phyloP scores from a whole-genome alignment of 2,329 filamentous ascomycete genomes.

The Cercospora sp. region DNA sequence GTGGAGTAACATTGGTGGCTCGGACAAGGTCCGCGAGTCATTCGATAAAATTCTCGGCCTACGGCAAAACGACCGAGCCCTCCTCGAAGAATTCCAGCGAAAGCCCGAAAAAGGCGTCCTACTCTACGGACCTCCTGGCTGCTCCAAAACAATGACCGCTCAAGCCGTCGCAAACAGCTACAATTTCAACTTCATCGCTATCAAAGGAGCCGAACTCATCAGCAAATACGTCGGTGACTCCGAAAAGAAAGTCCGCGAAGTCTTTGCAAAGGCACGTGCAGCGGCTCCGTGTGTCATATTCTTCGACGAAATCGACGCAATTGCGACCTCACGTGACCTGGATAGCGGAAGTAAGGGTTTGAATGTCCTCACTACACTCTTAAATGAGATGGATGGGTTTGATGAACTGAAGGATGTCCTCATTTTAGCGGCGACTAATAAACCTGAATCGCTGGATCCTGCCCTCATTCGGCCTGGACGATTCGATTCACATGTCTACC shows the following conservation, averaged over 20 bases:
- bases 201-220: conserved; percentile 89
- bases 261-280: conserved; percentile 82
- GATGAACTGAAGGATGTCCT: conserved; percentile 80
- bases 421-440: conserved; percentile 88
- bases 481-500: conserved; percentile 82
- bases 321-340: conserved; percentile 61
- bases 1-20: conserved; percentile 87
- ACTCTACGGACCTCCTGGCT: conserved; percentile 89
- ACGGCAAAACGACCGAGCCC: not conserved
- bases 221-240: conserved; percentile 98
- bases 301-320: conserved; percentile 94
- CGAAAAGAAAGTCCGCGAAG: conserved; percentile 78
- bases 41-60: conserved; percentile 58
- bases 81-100: conserved; percentile 49
- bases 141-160: conserved; percentile 89
- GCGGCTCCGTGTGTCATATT: conserved; percentile 91
- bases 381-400: conserved; percentile 96
- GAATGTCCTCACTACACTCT: conserved; percentile 82
- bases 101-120: conserved; percentile 74
- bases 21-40: conserved; percentile 68
- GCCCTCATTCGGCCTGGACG: conserved; percentile 83
- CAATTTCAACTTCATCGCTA: conserved; percentile 88
- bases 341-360: conserved; percentile 55
- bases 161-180: conserved; percentile 90
- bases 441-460: conserved; percentile 80